Base-by-base conservation (phyloP, 306 rosid species). In the Citrullus mucosospermus region DNA sequence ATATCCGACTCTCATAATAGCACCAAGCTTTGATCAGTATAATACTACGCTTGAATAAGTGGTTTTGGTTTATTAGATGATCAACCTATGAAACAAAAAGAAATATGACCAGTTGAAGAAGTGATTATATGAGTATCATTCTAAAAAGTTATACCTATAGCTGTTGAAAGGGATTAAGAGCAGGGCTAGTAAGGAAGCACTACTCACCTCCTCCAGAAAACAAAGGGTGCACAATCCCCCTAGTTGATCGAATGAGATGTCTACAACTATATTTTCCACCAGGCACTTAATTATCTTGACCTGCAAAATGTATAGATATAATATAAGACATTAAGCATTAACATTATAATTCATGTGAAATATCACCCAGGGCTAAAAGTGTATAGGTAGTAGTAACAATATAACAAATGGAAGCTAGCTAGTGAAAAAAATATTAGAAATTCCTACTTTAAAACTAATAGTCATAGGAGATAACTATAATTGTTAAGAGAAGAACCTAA, bases 21-120 rank as follows among this genome's bases (percentile, higher is more conserved):
- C 99, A 96, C 99, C 99, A 96, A 43, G 99, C 99, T 85, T 96
- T 96, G 80, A 96, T 96, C 85, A 96, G 70, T 85, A 96, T 96
- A 85, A 96, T 88, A 82, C 99, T 96, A 32, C 99, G 98, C 92
- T 96, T 96, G 91, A 96, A 96, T 81, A 96, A 86, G 87, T 96
- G 97, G 73, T 89, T 83, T 55, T 93, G 97, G 78, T 88, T 88
- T 79, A 96, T 96, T 78, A 93, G 85, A 86, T 91, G 82, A 85
- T 93, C 99, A 69, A 91, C 98, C 99, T 96, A 82, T 80, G 80
- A 57, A 82, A 79, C 61, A 85, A 85, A 65, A 54, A 13, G 9
- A 78, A 32, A 39, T 36, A 63, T 48, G 22, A 78, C 54, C 32
- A 69, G 20, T 41, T 68, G 44, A 54, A 71, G 18, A 66, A 39